Evolutionary conservation across 768 basidiomycete genomes (phyloP).

Genomic region (Mycena rosella): DNA sequence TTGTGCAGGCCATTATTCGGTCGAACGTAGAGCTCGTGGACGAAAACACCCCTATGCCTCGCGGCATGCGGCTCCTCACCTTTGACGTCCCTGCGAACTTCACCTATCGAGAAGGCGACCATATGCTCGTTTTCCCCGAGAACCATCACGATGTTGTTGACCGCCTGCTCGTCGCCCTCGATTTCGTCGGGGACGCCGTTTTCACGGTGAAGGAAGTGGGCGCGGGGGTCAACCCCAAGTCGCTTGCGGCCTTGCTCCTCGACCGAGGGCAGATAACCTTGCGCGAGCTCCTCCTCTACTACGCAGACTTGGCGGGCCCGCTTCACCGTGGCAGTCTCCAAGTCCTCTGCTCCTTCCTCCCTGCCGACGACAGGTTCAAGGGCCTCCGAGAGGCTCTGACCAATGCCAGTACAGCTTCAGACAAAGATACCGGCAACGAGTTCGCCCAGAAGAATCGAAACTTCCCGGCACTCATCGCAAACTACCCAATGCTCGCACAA

Average conservation of each 20-base stretch:
- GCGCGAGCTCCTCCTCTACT: constrained; percentile 26
- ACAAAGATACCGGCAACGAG: not conserved
- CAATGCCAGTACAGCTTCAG: constrained; percentile 2
- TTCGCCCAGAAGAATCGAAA: constrained; percentile 28
- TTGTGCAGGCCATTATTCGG: constrained; percentile 17
- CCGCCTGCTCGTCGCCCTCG: constrained; percentile 18
- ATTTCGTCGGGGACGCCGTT: constrained; percentile 32
- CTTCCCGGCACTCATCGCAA: constrained; percentile 17
- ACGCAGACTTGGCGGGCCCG: constrained; percentile 29
- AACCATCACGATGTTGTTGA: constrained; percentile 31
- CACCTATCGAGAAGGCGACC: constrained; percentile 32
- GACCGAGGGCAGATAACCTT: constrained; percentile 21
- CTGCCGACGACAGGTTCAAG: constrained; percentile 18
- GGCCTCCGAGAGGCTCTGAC: constrained; percentile 3
- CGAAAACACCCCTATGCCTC: constrained; percentile 22
- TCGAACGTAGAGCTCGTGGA: constrained; percentile 30
- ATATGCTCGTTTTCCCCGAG: constrained; percentile 33
- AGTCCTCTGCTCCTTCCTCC: constrained; percentile 20
- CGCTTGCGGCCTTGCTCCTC: constrained; percentile 18
- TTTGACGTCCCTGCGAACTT: constrained; percentile 27
- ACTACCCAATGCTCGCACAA: constrained; percentile 24
- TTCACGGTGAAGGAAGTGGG: constrained; percentile 27
- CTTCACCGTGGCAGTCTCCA: constrained; percentile 23
- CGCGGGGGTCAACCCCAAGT: constrained; percentile 19
- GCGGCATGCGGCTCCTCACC: constrained; percentile 30